Conservation (phyloP, 139 green algal species). For the Klebsormidium nitens region DNA sequence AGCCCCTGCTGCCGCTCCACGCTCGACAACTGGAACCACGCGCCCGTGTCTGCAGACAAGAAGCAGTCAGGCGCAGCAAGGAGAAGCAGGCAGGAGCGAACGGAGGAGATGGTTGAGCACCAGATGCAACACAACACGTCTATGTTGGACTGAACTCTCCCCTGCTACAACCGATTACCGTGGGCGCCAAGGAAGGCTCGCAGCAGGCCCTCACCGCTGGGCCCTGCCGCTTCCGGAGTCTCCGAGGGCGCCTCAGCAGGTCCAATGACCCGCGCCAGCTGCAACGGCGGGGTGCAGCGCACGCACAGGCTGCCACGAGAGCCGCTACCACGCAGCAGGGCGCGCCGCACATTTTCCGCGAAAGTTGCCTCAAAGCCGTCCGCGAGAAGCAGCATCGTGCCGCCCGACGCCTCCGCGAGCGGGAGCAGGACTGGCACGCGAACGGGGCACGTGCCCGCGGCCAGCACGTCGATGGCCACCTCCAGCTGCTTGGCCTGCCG, state of each 20-base stretch:
- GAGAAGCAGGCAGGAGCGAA: no score
- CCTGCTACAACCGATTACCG: no score
- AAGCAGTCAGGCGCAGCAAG: no score
- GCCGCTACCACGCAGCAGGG: slow-evolving; percentile 29
- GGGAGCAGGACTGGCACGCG: slow-evolving; percentile 34
- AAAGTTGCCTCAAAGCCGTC: slow-evolving; percentile 38
- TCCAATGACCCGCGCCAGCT: slow-evolving; percentile 44
- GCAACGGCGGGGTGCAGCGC: slow-evolving; percentile 25
- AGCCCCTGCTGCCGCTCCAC: slow-evolving; percentile 39
- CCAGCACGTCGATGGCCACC: slow-evolving; percentile 45
- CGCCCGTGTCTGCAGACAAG: slow-evolving; percentile 20
- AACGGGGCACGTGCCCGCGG: slow-evolving; percentile 32
- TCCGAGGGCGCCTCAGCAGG: slow-evolving; percentile 7
- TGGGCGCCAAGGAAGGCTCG: no score
- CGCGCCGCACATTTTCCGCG: slow-evolving; percentile 13
- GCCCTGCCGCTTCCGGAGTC: no score
- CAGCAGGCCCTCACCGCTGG: no score
- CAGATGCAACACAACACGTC: no score
- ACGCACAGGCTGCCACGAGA: slow-evolving; percentile 39
- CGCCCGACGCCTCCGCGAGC: slow-evolving; percentile 38
- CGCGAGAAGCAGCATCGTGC: slow-evolving; percentile 39
- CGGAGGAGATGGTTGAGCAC: no score
- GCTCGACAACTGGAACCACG: slow-evolving; percentile 15
- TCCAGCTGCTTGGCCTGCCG: slow-evolving; percentile 21
- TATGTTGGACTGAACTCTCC: no score